These are phyloP conservation scores for Zopfia rhizophila DNA, from an alignment of 2,329 filamentous ascomycete genomes.

Conservation along the genomic window DNA sequence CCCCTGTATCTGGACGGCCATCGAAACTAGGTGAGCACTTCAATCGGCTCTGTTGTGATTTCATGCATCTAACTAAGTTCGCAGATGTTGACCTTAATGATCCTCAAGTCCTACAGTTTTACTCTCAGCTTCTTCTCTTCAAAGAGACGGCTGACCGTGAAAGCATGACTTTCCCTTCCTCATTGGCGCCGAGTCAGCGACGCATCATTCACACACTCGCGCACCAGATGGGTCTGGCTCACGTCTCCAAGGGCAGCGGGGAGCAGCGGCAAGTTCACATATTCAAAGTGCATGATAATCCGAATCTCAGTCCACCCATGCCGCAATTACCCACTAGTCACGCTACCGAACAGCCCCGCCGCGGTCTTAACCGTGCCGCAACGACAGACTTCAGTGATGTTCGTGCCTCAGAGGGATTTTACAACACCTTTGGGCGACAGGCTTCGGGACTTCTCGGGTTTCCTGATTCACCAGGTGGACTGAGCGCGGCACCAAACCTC, in stretches of 20 bases:
- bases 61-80: slow-evolving; percentile 18
- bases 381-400: slow-evolving; percentile 95
- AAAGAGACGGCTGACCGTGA: slow-evolving; percentile 82
- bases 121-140: slow-evolving; percentile 90
- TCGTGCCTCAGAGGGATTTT: slow-evolving; percentile 77
- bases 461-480: slow-evolving; percentile 76
- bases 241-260: slow-evolving; percentile 87
- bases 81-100: slow-evolving; percentile 90
- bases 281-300: slow-evolving; percentile 72
- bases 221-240: slow-evolving; percentile 92
- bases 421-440: slow-evolving; percentile 81
- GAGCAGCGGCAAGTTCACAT: slow-evolving; percentile 92
- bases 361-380: slow-evolving; percentile 90
- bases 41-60: background rate
- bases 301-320: slow-evolving; percentile 70
- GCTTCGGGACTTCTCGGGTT: slow-evolving; percentile 81
- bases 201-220: slow-evolving; percentile 93
- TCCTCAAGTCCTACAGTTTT: slow-evolving; percentile 84
- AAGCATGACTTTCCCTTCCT: slow-evolving; percentile 83
- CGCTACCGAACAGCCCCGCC: slow-evolving; percentile 79
- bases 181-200: slow-evolving; percentile 83
- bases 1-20: slow-evolving; percentile 70
- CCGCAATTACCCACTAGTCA: slow-evolving; percentile 72
- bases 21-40: slow-evolving; percentile 56
- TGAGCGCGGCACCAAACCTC: slow-evolving; percentile 79